Conservation (phyloP, 106 monocot genomes). For the Iris macrosiphon region DNA sequence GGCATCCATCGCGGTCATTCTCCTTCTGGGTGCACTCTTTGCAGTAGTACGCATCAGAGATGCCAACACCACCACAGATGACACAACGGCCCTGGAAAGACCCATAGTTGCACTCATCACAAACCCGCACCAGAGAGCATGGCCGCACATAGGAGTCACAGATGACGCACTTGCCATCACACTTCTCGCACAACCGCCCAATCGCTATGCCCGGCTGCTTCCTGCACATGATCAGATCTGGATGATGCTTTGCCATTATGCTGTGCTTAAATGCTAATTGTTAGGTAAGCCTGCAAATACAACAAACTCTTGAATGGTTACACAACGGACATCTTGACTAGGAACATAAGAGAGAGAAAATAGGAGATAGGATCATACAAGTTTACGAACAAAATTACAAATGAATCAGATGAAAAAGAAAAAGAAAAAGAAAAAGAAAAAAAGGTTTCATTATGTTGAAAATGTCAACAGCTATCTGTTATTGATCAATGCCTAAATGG, state of each 20-base stretch:
- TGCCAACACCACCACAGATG: constrained; percentile 67
- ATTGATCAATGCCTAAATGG: too few species aligned
- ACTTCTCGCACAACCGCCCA: constrained; percentile 63
- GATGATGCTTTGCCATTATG: constrained; percentile 74
- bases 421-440: too few species aligned
- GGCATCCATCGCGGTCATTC: constrained; percentile 64
- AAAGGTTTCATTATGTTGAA: too few species aligned
- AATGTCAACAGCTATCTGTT: too few species aligned
- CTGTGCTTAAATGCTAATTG: too few species aligned
- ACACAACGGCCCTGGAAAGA: constrained; percentile 65
- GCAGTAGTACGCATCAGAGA: constrained; percentile 66
- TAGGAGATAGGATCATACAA: too few species aligned
- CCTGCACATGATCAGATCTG: constrained; percentile 74
- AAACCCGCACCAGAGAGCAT: constrained; percentile 59
- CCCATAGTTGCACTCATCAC: constrained; percentile 76
- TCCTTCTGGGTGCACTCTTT: constrained; percentile 69
- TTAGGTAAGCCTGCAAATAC: too few species aligned
- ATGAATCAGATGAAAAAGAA: too few species aligned
- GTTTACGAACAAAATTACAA: too few species aligned
- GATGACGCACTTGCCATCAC: constrained; percentile 58
- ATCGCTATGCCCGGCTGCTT: constrained; percentile 76
- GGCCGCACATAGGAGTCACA: constrained; percentile 74
- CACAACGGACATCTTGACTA: too few species aligned
- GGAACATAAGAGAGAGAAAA: too few species aligned
- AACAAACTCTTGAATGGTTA: too few species aligned